Evolutionary conservation across 352 stramenopile species (phyloP).

Genomic region (Globisporangium canariense): DNA sequence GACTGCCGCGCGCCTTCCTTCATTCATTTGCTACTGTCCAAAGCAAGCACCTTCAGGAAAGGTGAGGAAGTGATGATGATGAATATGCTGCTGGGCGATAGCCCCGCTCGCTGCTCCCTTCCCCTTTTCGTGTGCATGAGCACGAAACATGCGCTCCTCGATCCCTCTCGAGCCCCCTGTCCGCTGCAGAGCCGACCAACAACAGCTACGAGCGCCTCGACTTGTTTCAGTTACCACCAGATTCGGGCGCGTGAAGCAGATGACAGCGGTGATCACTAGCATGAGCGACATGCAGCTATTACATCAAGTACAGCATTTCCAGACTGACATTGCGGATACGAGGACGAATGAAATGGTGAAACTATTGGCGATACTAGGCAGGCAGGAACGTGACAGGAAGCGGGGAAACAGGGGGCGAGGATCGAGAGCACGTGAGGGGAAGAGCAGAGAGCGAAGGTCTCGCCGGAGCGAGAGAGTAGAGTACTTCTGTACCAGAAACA

Average conservation of each 20-base stretch:
- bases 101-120: not conserved
- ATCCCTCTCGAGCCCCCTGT: not conserved
- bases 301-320: not conserved
- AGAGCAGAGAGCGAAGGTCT: not conserved
- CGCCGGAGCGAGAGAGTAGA: too few relatives aligned
- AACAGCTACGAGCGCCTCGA: not conserved
- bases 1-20: conserved; percentile 21
- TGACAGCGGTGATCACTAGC: not conserved
- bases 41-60: conserved; percentile 76
- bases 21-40: conserved; percentile 84
- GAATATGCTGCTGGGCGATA: conserved; percentile 14
- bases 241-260: not conserved
- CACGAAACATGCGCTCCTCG: not conserved
- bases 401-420: not conserved
- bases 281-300: not conserved
- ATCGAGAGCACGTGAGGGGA: not conserved
- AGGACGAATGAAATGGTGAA: not conserved
- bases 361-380: too few relatives aligned
- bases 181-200: not conserved
- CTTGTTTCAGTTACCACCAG: not conserved
- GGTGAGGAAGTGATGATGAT: conserved; percentile 37
- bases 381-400: not conserved
- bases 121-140: not conserved
- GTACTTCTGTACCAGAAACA: too few relatives aligned
- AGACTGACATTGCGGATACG: not conserved